Evolutionary conservation across 441 rosid genomes (phyloP).

Genomic region (Erysimum cheiri): DNA sequence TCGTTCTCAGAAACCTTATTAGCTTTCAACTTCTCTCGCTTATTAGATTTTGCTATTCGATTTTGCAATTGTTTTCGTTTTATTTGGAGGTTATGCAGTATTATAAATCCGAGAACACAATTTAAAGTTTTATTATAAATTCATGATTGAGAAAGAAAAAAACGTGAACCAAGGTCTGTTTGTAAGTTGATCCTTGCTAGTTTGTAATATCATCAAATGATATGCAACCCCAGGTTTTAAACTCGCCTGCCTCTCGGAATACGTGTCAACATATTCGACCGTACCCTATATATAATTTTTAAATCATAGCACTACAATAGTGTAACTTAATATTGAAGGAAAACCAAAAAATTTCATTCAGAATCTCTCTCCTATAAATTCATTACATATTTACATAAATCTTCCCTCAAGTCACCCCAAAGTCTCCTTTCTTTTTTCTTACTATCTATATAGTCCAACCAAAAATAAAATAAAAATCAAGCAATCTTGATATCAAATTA

Average conservation of each 20-base stretch:
- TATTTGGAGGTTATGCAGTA: not conserved
- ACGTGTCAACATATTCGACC: constrained; percentile 41
- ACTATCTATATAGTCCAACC: not conserved
- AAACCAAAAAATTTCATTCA: not conserved
- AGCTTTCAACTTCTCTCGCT: not conserved
- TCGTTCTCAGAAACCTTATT: not conserved
- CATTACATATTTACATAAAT: not conserved
- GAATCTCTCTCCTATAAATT: constrained; percentile 31
- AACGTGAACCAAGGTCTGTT: not conserved
- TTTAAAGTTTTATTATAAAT: not conserved
- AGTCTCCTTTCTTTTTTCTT: constrained; percentile 3
- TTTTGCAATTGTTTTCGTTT: not conserved
- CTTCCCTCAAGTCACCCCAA: constrained; percentile 25
- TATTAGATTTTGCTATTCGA: not conserved
- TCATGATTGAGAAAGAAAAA: not conserved
- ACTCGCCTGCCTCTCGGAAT: constrained; percentile 5
- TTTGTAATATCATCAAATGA: constrained; percentile 12
- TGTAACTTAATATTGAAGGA: constrained; percentile 39
- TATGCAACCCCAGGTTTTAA: constrained; percentile 11
- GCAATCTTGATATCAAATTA: constrained; percentile 25
- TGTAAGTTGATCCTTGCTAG: constrained; percentile 4
- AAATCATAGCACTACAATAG: constrained; percentile 16
- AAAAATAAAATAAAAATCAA: not conserved
- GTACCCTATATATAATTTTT: constrained; percentile 19
- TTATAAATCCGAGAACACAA: not conserved